These are phyloP conservation scores for Fusarium albosuccineum DNA, from an alignment of 2,329 filamentous ascomycete species.

Conservation along the genomic window DNA sequence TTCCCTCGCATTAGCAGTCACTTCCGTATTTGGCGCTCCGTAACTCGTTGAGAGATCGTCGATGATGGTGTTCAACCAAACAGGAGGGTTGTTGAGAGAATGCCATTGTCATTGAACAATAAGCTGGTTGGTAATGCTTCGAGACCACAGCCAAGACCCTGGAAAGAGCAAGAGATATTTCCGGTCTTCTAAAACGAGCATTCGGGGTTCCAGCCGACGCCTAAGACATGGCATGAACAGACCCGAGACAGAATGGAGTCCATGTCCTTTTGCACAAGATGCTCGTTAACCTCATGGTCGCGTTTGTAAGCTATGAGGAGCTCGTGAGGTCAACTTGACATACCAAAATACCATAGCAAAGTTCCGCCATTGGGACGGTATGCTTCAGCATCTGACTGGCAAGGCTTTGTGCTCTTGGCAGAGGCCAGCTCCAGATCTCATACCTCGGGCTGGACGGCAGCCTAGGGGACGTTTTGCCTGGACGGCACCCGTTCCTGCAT, in stretches of 20 bases:
- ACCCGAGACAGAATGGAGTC: slow-evolving; percentile 3
- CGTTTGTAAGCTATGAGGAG: neutral
- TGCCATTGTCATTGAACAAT: slow-evolving; percentile 7
- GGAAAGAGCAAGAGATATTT: neutral
- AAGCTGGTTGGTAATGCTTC: neutral
- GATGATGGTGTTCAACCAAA: neutral
- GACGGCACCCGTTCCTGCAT: slow-evolving; percentile 14
- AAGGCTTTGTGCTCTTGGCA: slow-evolving; percentile 13
- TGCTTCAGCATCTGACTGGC: neutral
- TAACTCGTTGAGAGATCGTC: slow-evolving; percentile 5
- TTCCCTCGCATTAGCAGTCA: slow-evolving; percentile 9
- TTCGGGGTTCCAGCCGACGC: neutral
- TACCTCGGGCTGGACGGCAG: slow-evolving; percentile 2
- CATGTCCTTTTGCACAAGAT: neutral
- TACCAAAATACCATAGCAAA: neutral
- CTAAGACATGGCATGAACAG: neutral
- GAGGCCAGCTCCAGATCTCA: slow-evolving; percentile 7
- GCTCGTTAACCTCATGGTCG: neutral
- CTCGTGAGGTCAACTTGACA: slow-evolving; percentile 2
- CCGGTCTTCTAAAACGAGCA: neutral
- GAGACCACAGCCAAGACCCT: neutral
- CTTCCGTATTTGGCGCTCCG: neutral
- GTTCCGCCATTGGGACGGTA: slow-evolving; percentile 16
- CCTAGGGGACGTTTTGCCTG: slow-evolving; percentile 8
- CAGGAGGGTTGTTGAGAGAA: slow-evolving; percentile 13